Evolutionary conservation across 331 rosid genomes (phyloP), one percentile per base, ranked within the genome.

Genomic region (Rosa hybrid): DNA sequence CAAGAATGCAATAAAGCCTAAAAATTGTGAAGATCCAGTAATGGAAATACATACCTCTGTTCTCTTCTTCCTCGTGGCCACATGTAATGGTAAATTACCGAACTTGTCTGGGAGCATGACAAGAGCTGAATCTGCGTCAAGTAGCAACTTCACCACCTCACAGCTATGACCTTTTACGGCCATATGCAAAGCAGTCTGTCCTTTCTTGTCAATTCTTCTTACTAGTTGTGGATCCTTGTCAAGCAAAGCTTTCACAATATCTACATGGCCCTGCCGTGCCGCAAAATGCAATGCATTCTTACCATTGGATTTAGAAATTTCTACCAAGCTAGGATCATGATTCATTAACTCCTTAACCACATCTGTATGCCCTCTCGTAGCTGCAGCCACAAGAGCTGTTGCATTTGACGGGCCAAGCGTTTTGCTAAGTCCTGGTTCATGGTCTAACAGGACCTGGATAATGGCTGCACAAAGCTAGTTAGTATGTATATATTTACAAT

Each of bases 21-120:
- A 60, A 60, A 60, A 8, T 59, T 7, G 12, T 77, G 21, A 63
- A 46, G 50, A 77, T 77, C 80, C 49, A 49, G 34, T 41, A 46
- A 12, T 20, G 25, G 38, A 78, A 84, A 13, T 13, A 68, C 72
- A 54, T 86, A 94, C 98, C 97, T 94, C 92, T 76, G 67, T 85
- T 83, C 96, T 84, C 84, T 91, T 92, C 86, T 94, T 94, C 86
- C 97, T 88, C 25, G 97, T 89, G 87, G 98, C 98, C 34, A 92
- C 82, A 86, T 94, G 98, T 68, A 94, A 88, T 50, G 98, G 97
- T 2, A 94, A 87, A 34, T 94, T 90, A 81, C 94, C 90, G 76
- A 91, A 94, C 89, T 76, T 94, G 82, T 92, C 97, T 6, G 97
- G 95, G 53, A 91, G 90, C 89, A 87, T 91, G 70, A 90, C 96